Base-by-base conservation (phyloP, 2,329 filamentous ascomycete genomes). In the Balansia obtecta region DNA sequence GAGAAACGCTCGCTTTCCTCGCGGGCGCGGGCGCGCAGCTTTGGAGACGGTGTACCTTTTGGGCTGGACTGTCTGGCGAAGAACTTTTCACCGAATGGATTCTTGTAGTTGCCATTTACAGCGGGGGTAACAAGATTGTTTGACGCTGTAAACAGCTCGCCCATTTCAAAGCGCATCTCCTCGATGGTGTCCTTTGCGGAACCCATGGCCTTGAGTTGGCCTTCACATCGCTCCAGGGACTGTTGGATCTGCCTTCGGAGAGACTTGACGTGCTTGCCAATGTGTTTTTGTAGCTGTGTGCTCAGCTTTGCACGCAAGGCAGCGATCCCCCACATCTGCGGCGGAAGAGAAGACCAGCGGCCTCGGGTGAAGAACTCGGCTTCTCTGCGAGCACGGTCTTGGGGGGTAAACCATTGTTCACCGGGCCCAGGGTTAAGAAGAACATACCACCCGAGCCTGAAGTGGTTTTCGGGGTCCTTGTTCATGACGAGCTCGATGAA, bases 51-150 rank as follows among this genome's bases (percentile, higher is more conserved):
- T 0, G 73, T 76, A 22, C 73, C 74, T 52, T 71, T 70, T 12
- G 72, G 70, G 42, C 67, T 71, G 2, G 71, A 72, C 11, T 73
- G 71, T 9, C 71, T 65, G 7, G 72, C 67, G 58, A 76, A 76
- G 63, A 76, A 76, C 49, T 65, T 67, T 57, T 74, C 72, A 51
- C 71, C 71, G 15, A 74, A 72, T 0, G 73, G 73, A 52, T 76
- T 76, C 65, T 76, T 76, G 68, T 76, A 76, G 63, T 74, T 75
- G 46, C 73, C 74, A 49, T 76, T 73, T 27, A 76, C 71, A 39
- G 74, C 73, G 3, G 73, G 73, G 1, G 72, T 75, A 38, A 76
- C 72, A n/a, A 76, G 67, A 49, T 76, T 74, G 62, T 74, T 75
- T 33, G 71, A 76, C 0, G 68, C 65, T 0, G 73, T 74, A 53